phyloP scores from a whole-genome alignment of 352 stramenopile genomes.

The Globisporangium orthogonon region DNA sequence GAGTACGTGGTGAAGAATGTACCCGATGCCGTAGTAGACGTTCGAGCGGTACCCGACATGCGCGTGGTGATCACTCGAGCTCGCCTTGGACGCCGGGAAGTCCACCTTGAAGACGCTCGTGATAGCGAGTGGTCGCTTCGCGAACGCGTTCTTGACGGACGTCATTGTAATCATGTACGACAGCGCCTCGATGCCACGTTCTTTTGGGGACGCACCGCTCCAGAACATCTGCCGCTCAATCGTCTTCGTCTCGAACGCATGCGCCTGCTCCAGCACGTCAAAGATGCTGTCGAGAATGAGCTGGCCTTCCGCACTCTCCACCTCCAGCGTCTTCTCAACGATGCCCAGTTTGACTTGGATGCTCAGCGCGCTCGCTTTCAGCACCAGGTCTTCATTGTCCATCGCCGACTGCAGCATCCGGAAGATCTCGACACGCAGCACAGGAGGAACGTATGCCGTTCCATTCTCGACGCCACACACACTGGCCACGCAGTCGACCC shows the following conservation, averaged over 20 bases:
- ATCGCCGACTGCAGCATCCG: conserved; percentile 64
- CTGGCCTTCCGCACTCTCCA: conserved; percentile 46
- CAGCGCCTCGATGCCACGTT: conserved; percentile 75
- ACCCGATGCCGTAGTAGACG: conserved; percentile 91
- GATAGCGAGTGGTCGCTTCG: conserved; percentile 44
- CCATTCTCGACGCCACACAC: conserved; percentile 75
- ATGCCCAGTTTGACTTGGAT: conserved; percentile 82
- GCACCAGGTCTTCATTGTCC: conserved; percentile 67
- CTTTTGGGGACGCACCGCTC: conserved; percentile 68
- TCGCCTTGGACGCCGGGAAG: conserved; percentile 29
- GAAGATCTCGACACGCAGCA: conserved; percentile 68
- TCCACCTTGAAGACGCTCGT: conserved; percentile 68
- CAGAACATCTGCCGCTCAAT: conserved; percentile 42
- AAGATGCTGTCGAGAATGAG: conserved; percentile 73
- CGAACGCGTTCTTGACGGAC: conserved; percentile 71
- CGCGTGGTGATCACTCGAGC: conserved; percentile 19
- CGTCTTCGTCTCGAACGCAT: conserved; percentile 40
- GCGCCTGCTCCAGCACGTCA: conserved; percentile 57
- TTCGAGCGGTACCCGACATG: conserved; percentile 70
- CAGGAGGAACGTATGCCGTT: conserved; percentile 48
- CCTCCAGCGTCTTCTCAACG: conserved; percentile 75
- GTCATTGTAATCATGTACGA: conserved; percentile 85
- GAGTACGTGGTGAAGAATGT: conserved; percentile 91
- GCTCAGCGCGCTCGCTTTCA: conserved; percentile 66
- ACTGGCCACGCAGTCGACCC: conserved; percentile 75